Evolutionary conservation across 768 basidiomycete genomes (phyloP), one percentile per base, ranked within the genome.

Genomic region (Pisolithus marmoratus): DNA sequence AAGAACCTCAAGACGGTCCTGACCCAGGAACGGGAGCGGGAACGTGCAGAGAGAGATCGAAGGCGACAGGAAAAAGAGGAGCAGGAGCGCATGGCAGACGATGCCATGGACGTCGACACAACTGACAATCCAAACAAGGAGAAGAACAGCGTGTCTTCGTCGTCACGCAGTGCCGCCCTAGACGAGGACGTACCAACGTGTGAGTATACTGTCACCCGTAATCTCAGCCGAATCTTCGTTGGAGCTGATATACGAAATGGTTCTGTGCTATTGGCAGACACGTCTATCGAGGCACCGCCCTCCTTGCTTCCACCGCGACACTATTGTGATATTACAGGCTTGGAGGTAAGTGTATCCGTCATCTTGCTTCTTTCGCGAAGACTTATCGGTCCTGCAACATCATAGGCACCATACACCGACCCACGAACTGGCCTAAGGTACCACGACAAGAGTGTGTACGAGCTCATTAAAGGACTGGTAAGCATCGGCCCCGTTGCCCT

Each of bases 401-500:
- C 17, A 14, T 29, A 89, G 88, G 89, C 87, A 0, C 87, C 85
- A 1, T 92, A 92, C 57, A 91, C 87, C 0, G 87, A 93, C 58
- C 90, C 90, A 6, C 79, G 81, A 2, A 90, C 89, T 0, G 83
- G 84, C 1, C 72, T 93, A 9, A 78, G 90, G 4, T 92, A 87
- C 63, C 86, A 92, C 55, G 85, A 92, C 73, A 90, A 87, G 72
- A 87, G 82, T 54, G 80, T 92, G n/a, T 92, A 90, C 62, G 87
- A 90, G 44, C 71, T 90, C 26, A 81, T 92, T 56, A 88, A 87
- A 63, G 76, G 79, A 46, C 68, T 93, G 61, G 90, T 89, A 46
- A 54, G 75, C 58, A 14, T 15, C 12, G 20, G n/a, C 24, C 23
- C 6, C 31, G 9, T 31, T 27, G 2, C 36, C 26, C 9, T 23